These are phyloP conservation scores for Aureobasidium sp. DNA, from an alignment of 2,329 filamentous ascomycete genomes.

Conservation along the genomic window DNA sequence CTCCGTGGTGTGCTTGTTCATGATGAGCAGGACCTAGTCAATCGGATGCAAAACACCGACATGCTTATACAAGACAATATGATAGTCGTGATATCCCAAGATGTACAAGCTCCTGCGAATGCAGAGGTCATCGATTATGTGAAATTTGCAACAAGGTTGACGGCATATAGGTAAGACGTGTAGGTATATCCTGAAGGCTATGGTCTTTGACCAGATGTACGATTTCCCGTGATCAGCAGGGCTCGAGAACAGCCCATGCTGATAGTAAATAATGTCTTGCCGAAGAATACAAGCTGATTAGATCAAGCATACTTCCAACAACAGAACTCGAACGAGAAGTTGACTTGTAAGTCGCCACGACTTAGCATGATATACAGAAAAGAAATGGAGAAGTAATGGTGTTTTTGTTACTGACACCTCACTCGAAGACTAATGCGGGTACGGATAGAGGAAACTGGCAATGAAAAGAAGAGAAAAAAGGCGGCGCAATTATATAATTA, in stretches of 20 bases:
- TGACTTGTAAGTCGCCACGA: not conserved
- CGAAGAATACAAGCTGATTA: not conserved
- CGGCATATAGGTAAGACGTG: not conserved
- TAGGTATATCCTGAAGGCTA: not conserved
- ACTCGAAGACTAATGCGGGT: not conserved
- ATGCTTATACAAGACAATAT: not conserved
- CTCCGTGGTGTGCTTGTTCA: not conserved
- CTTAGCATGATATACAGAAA: not conserved
- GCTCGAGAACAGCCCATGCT: not conserved
- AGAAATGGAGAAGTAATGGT: not conserved
- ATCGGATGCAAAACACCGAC: not conserved
- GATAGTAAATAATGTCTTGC: not conserved
- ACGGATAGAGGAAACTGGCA: not conserved
- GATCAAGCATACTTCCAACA: not conserved
- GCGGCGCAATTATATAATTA: conserved; percentile 10
- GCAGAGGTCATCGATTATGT: not conserved
- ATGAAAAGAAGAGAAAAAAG: not conserved
- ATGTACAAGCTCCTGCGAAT: not conserved
- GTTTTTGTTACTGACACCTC: not conserved
- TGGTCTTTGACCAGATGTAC: not conserved
- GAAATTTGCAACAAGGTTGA: not conserved
- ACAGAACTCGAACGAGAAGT: not conserved
- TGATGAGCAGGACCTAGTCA: not conserved
- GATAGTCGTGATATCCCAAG: not conserved
- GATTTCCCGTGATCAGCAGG: not conserved